Percentiles rank a stretch among this genome's conserved stretches.
phyloP scores from a whole-genome alignment of 2,329 filamentous ascomycete species.

The Zymoseptoria brevis region DNA sequence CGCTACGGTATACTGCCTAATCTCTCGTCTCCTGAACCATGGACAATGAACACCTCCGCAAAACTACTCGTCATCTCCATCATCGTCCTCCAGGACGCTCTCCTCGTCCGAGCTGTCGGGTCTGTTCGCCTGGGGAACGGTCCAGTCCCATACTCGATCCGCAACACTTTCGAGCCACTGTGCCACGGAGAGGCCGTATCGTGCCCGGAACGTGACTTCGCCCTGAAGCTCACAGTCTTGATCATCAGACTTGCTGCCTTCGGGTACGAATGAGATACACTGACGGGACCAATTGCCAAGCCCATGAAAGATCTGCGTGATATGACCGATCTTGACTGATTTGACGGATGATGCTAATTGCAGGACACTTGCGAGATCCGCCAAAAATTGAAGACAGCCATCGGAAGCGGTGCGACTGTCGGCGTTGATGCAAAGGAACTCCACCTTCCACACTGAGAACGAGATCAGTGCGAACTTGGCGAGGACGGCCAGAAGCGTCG shows the following conservation, averaged over 20 bases:
- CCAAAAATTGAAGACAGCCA: constrained; percentile 6
- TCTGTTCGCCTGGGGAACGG: background rate
- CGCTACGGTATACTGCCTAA: no score
- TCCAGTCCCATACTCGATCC: background rate
- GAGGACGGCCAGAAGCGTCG: constrained; percentile 11
- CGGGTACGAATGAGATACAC: background rate
- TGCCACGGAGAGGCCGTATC: background rate
- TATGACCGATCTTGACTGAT: constrained; percentile 5
- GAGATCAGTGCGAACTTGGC: constrained; percentile 17
- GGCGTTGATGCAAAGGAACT: background rate
- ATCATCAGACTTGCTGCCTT: constrained; percentile 2
- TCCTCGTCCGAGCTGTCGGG: background rate
- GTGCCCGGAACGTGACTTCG: background rate
- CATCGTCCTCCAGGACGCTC: background rate
- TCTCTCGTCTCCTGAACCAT: no score
- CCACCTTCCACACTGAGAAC: constrained; percentile 19
- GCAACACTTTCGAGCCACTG: background rate
- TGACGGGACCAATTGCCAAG: background rate
- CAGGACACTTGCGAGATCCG: constrained; percentile 2
- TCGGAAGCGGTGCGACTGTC: background rate
- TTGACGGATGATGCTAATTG: constrained; percentile 1
- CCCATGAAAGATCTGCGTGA: background rate
- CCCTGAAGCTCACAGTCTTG: background rate
- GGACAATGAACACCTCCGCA: no score
- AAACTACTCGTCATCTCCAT: background rate